Conservation (phyloP, 495 filamentous ascomycete species). For the Neurospora sp. region DNA sequence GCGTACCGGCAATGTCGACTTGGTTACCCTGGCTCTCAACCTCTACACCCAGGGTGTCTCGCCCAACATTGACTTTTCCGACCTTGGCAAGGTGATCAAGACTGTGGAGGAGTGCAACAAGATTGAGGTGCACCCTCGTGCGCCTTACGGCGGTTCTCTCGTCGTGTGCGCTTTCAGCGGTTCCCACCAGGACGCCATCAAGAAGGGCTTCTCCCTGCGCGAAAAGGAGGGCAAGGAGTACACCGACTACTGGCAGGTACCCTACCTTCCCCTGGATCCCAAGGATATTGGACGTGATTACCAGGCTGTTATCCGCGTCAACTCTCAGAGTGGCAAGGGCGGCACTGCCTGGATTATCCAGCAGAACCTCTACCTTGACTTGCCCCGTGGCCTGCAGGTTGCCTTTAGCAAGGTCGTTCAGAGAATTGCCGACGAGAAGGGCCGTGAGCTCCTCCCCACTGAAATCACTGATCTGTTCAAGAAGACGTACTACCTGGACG, state of each 20-base stretch:
- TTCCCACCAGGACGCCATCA: conserved; percentile 94
- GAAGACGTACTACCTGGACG: conserved; percentile 70
- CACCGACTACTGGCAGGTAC: conserved; percentile 58
- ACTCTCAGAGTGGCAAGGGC: conserved; percentile 91
- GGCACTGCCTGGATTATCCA: conserved; percentile 93
- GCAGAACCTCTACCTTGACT: conserved; percentile 77
- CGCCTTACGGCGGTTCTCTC: conserved; percentile 82
- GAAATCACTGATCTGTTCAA: conserved; percentile 87
- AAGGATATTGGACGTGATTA: conserved; percentile 91
- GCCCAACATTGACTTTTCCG: conserved; percentile 84
- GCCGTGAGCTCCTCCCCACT: conserved; percentile 67
- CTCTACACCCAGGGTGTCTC: conserved; percentile 93
- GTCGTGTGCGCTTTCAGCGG: conserved; percentile 87
- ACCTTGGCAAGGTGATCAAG: conserved; percentile 80
- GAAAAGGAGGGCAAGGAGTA: conserved; percentile 46
- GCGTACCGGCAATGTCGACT: conserved; percentile 90
- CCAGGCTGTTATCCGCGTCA: conserved; percentile 96
- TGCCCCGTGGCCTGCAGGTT: conserved; percentile 86
- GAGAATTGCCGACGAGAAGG: conserved; percentile 58
- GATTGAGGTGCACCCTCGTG: conserved; percentile 82
- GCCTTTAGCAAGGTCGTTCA: conserved; percentile 88
- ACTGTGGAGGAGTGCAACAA: conserved; percentile 88
- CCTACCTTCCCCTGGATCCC: conserved; percentile 89
- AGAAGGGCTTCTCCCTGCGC: conserved; percentile 82
- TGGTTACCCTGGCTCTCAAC: conserved; percentile 90